Evolutionary conservation across 805 yeast genomes (phyloP).

Genomic region (Helenozyma rhizophorensis): DNA sequence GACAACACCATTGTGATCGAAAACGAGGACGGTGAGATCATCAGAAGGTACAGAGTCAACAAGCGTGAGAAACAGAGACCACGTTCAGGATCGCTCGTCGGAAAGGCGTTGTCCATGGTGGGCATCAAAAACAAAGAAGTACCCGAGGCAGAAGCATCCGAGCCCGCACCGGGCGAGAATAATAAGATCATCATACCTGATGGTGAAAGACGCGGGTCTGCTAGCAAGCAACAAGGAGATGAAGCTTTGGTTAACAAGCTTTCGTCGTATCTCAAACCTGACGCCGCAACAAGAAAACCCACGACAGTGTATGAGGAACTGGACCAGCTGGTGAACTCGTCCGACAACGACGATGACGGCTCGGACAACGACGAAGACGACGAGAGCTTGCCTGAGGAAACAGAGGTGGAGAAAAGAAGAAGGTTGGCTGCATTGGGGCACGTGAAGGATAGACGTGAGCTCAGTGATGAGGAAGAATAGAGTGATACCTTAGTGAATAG

Average conservation of each 20-base stretch:
- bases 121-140: slow-evolving; percentile 39
- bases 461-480: slow-evolving; percentile 47
- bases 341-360: slow-evolving; percentile 16
- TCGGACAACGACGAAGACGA: slow-evolving; percentile 22
- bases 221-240: too few species aligned
- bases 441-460: slow-evolving; percentile 33
- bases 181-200: too few species aligned
- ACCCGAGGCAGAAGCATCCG: slow-evolving; percentile 4
- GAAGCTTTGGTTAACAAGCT: not conserved
- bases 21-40: slow-evolving; percentile 86
- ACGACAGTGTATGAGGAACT: slow-evolving; percentile 5
- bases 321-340: slow-evolving; percentile 3
- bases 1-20: slow-evolving; percentile 80
- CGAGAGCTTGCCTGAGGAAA: slow-evolving; percentile 38
- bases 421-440: slow-evolving; percentile 56
- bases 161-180: too few species aligned
- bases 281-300: not conserved
- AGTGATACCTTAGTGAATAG: not conserved
- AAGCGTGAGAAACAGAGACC: slow-evolving; percentile 38
- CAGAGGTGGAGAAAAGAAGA: slow-evolving; percentile 62
- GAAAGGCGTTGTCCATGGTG: slow-evolving; percentile 49
- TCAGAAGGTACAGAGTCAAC: slow-evolving; percentile 74
- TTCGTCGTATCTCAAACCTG: not conserved
- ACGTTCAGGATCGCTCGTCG: slow-evolving; percentile 38
- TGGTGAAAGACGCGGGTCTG: too few species aligned